Evolutionary conservation across 352 stramenopile species (phyloP).

Genomic region (Pythium brachiatum): DNA sequence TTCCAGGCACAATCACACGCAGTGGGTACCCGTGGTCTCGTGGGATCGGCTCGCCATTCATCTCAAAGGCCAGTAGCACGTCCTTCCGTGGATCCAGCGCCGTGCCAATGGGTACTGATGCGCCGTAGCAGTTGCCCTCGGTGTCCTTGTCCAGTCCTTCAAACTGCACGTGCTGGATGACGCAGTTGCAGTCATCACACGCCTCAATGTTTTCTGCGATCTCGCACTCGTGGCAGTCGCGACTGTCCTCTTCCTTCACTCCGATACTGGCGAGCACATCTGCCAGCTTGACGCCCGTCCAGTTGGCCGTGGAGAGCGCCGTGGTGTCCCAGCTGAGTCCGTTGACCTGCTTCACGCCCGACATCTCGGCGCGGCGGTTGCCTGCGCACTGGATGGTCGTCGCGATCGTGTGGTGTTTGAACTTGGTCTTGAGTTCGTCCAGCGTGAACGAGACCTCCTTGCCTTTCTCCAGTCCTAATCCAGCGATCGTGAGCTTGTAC

Average conservation of each 20-base stretch:
- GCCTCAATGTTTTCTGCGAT: constrained; percentile 52
- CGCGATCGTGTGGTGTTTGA: constrained; percentile 89
- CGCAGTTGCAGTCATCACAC: constrained; percentile 55
- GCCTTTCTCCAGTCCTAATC: constrained; percentile 50
- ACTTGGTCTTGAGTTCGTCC: constrained; percentile 93
- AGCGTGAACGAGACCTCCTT: constrained; percentile 48
- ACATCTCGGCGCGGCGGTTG: constrained; percentile 95
- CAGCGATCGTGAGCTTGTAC: constrained; percentile 67
- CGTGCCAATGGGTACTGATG: constrained; percentile 92
- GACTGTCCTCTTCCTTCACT: constrained; percentile 73
- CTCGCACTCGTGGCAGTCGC: constrained; percentile 46
- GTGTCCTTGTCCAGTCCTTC: constrained; percentile 77
- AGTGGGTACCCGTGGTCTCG: constrained; percentile 97
- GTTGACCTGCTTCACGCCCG: constrained; percentile 88
- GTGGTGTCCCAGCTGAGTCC: constrained; percentile 83
- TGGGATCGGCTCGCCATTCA: constrained; percentile 94
- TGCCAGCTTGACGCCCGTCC: constrained; percentile 91
- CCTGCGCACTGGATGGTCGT: constrained; percentile 97
- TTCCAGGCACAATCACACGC: constrained; percentile 95
- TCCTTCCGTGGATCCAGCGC: constrained; percentile 94
- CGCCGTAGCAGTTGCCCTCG: constrained; percentile 84
- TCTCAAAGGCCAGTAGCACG: constrained; percentile 98
- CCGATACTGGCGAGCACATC: constrained; percentile 91
- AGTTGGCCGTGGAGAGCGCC: constrained; percentile 94
- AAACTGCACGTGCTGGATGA: constrained; percentile 87